Evolutionary conservation across 371 early-diverging fungal genomes (phyloP).

Genomic region (Mucor plumbeus): DNA sequence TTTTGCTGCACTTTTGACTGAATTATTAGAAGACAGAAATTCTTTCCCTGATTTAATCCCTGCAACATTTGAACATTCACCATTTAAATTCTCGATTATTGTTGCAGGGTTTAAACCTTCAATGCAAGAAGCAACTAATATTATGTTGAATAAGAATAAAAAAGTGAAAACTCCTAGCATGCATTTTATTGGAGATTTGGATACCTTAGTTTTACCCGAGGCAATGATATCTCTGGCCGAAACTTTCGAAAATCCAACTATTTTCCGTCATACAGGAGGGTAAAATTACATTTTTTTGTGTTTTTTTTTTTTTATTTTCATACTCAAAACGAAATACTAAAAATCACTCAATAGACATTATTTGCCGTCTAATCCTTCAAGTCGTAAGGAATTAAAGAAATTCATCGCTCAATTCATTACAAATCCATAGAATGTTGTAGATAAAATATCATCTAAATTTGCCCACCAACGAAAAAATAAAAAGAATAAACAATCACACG

Average conservation of each 20-base stretch:
- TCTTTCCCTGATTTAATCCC: conserved; percentile 29
- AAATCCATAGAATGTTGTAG: neutral
- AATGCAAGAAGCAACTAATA: conserved; percentile 29
- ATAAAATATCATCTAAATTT: conserved; percentile 10
- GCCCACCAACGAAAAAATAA: neutral
- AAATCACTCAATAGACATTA: conserved; percentile 21
- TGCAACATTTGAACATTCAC: conserved; percentile 34
- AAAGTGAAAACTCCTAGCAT: conserved; percentile 54
- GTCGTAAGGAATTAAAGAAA: conserved; percentile 20
- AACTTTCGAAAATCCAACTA: conserved; percentile 32
- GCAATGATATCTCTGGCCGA: conserved; percentile 34
- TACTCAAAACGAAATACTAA: neutral
- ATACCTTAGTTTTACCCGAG: conserved; percentile 50
- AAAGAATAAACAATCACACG: conserved; percentile 18
- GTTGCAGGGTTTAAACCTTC: conserved; percentile 61
- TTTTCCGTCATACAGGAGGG: conserved; percentile 51
- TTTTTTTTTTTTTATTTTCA: neutral
- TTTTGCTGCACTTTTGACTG: conserved; percentile 60
- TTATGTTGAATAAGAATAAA: conserved; percentile 9
- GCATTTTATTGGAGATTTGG: conserved; percentile 65
- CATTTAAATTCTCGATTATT: conserved; percentile 58
- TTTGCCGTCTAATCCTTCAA: conserved; percentile 23
- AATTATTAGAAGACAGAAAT: conserved; percentile 37
- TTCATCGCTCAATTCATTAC: conserved; percentile 17
- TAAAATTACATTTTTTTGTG: conserved; percentile 19